Percentiles rank a stretch among this genome's conserved stretches.
These are phyloP conservation scores for Cephaloascus albidus DNA, from an alignment of 805 yeast genomes.

Conservation along the genomic window DNA sequence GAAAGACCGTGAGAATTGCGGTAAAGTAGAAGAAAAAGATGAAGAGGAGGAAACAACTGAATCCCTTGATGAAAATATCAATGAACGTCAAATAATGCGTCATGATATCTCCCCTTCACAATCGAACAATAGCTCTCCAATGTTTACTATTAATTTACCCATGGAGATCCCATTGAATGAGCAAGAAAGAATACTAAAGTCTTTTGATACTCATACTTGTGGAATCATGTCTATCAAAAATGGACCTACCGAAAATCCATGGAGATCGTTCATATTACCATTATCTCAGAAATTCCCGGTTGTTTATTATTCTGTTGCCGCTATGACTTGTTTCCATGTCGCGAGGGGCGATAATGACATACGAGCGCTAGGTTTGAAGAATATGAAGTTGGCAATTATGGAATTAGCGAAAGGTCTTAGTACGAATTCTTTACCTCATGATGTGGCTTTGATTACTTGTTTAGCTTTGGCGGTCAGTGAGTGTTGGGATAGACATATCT, in stretches of 20 bases:
- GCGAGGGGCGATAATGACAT: conserved; percentile 34
- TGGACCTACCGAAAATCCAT: conserved; percentile 60
- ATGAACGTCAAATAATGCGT: background rate
- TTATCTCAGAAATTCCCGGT: conserved; percentile 46
- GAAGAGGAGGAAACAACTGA: background rate
- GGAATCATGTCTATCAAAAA: conserved; percentile 54
- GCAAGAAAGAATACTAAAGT: conserved; percentile 14
- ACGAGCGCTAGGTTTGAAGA: conserved; percentile 39
- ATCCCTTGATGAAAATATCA: background rate
- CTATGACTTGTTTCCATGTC: conserved; percentile 59
- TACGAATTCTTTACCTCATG: conserved; percentile 40
- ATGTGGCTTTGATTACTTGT: conserved; percentile 59
- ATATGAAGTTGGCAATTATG: conserved; percentile 52
- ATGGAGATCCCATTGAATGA: background rate
- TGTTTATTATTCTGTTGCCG: conserved; percentile 51
- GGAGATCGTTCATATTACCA: conserved; percentile 52
- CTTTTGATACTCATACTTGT: conserved; percentile 37
- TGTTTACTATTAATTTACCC: background rate
- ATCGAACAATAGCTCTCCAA: background rate
- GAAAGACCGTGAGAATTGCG: conserved; percentile 1
- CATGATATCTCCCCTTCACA: too few species aligned
- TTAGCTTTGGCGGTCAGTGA: conserved; percentile 56
- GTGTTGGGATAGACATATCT: conserved; percentile 59
- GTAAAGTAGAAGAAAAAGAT: background rate
- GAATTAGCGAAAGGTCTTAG: conserved; percentile 51